A percentile compares a stretch with the other conserved stretches of the same genome.
phyloP scores from a whole-genome alignment of 2,329 filamentous ascomycete genomes.

The Alternaria rosae region DNA sequence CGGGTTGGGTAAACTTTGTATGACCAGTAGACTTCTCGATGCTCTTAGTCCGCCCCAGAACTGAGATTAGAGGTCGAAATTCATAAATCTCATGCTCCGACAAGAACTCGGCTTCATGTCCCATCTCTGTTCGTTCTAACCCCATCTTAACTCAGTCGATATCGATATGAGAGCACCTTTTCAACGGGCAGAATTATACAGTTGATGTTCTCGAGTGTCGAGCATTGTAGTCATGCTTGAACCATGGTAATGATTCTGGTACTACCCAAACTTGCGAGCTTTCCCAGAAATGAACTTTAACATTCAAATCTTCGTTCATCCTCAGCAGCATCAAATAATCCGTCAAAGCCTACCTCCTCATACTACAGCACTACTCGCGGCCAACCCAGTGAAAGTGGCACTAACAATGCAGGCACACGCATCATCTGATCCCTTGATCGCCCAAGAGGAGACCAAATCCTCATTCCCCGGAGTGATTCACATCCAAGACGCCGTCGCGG shows the following conservation, averaged over 20 bases:
- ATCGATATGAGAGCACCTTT: no score
- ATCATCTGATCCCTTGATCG: fast-evolving
- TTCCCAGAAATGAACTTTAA: background rate
- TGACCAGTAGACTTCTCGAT: background rate
- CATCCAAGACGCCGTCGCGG: background rate
- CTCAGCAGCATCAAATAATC: background rate
- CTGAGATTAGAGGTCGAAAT: background rate
- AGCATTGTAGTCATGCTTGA: no score
- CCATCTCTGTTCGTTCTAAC: background rate
- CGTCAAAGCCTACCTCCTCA: background rate
- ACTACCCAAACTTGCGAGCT: background rate
- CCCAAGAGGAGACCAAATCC: background rate
- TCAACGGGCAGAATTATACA: no score
- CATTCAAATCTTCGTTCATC: background rate
- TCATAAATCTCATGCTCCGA: background rate
- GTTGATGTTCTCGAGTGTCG: no score
- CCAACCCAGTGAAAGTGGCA: no score
- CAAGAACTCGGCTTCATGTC: background rate
- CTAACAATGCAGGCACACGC: no score
- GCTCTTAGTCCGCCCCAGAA: background rate
- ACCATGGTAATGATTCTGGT: no score
- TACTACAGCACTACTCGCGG: background rate
- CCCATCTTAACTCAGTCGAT: background rate
- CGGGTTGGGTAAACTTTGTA: no score
- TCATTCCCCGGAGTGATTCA: background rate